phyloP scores from a whole-genome alignment of 2,329 filamentous ascomycete species.

The Chrysoporthe austroafricana region DNA sequence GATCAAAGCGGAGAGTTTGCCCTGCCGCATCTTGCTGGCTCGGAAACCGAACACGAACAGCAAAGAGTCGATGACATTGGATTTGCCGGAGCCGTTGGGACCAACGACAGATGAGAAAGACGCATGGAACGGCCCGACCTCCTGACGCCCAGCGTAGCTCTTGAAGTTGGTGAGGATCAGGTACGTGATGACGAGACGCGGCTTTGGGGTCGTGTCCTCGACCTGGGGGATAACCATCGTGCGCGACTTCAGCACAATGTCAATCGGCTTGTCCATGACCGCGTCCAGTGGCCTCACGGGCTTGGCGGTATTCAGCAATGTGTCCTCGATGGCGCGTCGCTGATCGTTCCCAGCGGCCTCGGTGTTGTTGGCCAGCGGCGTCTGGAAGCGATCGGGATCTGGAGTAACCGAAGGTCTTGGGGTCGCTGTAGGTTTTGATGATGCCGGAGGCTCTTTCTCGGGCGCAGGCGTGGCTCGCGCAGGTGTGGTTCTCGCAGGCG shows the following conservation, averaged over 20 bases:
- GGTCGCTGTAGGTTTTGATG: conserved; percentile 40
- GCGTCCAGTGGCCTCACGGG: conserved; percentile 78
- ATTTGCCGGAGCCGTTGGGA: conserved; percentile 97
- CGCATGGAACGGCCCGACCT: conserved; percentile 94
- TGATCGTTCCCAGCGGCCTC: conserved; percentile 66
- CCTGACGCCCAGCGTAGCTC: conserved; percentile 93
- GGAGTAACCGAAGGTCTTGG: conserved; percentile 61
- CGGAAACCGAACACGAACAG: conserved; percentile 99
- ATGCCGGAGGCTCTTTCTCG: conserved; percentile 42
- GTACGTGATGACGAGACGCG: conserved; percentile 90
- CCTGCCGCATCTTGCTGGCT: conserved; percentile 98
- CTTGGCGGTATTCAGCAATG: conserved; percentile 57
- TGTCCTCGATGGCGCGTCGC: conserved; percentile 51
- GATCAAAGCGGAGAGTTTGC: conserved; percentile 96
- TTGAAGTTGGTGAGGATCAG: conserved; percentile 97
- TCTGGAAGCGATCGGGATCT: conserved; percentile 55
- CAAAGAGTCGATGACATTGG: conserved; percentile 96
- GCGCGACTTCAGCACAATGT: conserved; percentile 87
- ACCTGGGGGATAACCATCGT: conserved; percentile 69
- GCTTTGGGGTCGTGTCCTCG: conserved; percentile 76
- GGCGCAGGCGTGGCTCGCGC: conserved; percentile 37
- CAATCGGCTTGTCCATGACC: conserved; percentile 85
- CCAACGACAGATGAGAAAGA: conserved; percentile 98
- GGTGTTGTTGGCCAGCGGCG: conserved; percentile 77
- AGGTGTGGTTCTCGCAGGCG: conserved; percentile 4